Conservation (phyloP, 2,329 filamentous ascomycete genomes). For the Sporothrix luriei region DNA sequence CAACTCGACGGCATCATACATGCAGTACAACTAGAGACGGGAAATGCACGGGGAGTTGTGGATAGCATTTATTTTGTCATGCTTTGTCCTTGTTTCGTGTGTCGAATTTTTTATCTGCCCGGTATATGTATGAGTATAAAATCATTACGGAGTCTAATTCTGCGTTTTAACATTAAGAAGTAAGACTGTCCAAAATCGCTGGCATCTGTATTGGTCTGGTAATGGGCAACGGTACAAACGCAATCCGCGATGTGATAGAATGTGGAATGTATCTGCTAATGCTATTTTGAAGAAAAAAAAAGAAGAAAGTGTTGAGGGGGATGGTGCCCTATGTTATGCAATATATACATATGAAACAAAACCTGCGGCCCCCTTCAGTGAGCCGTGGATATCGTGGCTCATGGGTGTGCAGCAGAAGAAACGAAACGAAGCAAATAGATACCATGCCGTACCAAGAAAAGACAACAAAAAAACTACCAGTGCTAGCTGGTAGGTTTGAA, state of each 20-base stretch:
- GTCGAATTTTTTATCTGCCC: background rate
- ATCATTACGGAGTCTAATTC: slow-evolving; percentile 16
- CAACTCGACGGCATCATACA: slow-evolving; percentile 96
- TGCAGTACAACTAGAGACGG: slow-evolving; percentile 87
- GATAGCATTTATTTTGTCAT: background rate
- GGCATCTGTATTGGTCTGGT: background rate
- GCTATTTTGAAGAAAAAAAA: background rate
- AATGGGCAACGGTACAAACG: background rate
- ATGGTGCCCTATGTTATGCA: background rate
- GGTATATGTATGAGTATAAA: slow-evolving; percentile 24
- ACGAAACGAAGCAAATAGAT: background rate
- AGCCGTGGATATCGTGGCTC: slow-evolving; percentile 2
- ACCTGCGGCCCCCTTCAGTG: background rate
- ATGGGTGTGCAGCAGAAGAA: background rate
- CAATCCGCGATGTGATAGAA: background rate
- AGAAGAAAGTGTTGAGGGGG: background rate
- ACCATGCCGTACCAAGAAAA: background rate
- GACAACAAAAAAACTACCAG: background rate
- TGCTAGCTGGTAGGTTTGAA: background rate
- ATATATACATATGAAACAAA: slow-evolving; percentile 14
- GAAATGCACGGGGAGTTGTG: background rate
- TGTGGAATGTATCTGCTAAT: background rate
- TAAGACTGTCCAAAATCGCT: background rate
- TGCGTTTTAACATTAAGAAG: background rate
- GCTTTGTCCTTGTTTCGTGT: background rate